Evolutionary conservation across 108 stramenopile species (phyloP), one percentile per base, ranked within the genome.

Genomic region (Pseudonitzschia delicatissima): DNA sequence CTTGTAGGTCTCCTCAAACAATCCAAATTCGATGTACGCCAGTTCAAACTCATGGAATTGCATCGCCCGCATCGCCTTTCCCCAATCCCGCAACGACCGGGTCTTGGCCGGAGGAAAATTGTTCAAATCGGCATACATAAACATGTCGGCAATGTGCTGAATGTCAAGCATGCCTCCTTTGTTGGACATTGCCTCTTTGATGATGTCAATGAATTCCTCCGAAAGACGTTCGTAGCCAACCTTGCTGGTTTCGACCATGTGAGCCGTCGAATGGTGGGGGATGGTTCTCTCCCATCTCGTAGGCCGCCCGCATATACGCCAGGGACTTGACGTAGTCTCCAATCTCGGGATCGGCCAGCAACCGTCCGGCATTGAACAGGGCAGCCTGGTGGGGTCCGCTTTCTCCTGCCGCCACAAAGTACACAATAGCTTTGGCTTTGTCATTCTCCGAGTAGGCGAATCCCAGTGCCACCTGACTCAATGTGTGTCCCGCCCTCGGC

Each of bases 331-430:
- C 75, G 31, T 52, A 76, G n/a, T 69, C 58, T 20, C 51, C 53
- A 25, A 69, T 4, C 42, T 69, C 68, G 27, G 50, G 50, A 28
- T 51, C 50, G 27, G 64, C 75, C 8, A 69, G 35, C 28, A 76
- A 28, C 51, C 48, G 26, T 28, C 75, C 68, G 17, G 75, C 75
- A 63, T 76, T 76, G 64, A 65, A 76, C 37, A 76, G 51, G 13
- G 68, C 40, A 2, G 63, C 31, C 21, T 76, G 75, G 57, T 76
- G 68, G 25, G 72, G 72, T 23, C 63, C 68, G 36, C 45, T 39
- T 51, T 76, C 75, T 21, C 68, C 75, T n/a, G 75, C 75, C 9
- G 60, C 55, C 13, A 55, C 52, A 69, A 76, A 70, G 37, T 76
- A 76, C 18, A 42, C 8, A 15, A 74, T 25, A 1, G 73, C 73